Percentiles rank a stretch among this genome's conserved stretches.
These are phyloP conservation scores for Elongisporangium undulatum DNA, from an alignment of 352 stramenopile species.

Conservation along the genomic window DNA sequence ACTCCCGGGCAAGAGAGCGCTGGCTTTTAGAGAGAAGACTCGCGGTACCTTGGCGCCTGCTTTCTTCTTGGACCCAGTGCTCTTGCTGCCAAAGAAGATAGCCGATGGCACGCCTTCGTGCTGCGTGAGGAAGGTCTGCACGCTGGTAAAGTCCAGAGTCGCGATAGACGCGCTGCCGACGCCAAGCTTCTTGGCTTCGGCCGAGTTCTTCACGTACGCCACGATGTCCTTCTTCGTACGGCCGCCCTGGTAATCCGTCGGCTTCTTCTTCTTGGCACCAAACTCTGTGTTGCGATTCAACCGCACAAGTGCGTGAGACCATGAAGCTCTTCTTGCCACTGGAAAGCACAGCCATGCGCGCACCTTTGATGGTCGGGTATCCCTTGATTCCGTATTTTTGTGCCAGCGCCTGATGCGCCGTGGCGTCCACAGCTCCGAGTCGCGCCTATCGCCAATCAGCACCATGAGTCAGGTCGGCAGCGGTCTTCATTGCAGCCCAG, in stretches of 20 bases:
- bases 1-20: no score
- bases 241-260: constrained; percentile 62
- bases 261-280: constrained; percentile 76
- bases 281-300: constrained; percentile 35
- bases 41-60: constrained; percentile 17
- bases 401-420: constrained; percentile 48
- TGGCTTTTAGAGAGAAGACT: background rate
- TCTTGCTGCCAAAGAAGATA: constrained; percentile 60
- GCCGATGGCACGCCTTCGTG: constrained; percentile 43
- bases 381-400: constrained; percentile 77
- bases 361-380: constrained; percentile 80
- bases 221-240: constrained; percentile 62
- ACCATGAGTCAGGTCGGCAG: background rate
- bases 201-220: constrained; percentile 66
- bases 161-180: constrained; percentile 41
- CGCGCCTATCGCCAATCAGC: constrained; percentile 36
- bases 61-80: constrained; percentile 38
- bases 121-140: constrained; percentile 55
- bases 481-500: background rate
- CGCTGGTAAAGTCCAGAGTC: constrained; percentile 41
- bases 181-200: constrained; percentile 62
- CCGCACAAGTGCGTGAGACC: background rate
- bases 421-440: constrained; percentile 64
- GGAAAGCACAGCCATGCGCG: background rate
- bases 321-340: background rate